These are phyloP conservation scores for Bidens hawaiensis DNA, from an alignment of 140 eudicot species.

Conservation along the genomic window DNA sequence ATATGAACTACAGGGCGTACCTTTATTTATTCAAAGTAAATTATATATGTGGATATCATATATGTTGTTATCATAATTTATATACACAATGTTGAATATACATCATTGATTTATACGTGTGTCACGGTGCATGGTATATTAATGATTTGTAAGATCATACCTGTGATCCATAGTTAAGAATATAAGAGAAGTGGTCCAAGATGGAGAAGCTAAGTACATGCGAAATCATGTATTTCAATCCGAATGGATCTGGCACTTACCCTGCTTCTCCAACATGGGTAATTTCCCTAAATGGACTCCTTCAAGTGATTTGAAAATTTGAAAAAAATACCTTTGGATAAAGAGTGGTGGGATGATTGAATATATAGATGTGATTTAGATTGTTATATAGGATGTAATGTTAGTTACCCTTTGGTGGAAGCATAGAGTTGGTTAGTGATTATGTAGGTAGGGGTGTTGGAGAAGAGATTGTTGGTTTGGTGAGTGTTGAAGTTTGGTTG, in stretches of 20 bases:
- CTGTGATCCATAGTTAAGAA: neutral
- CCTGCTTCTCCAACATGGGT: slow-evolving; percentile 90
- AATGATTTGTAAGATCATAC: slow-evolving; percentile 14
- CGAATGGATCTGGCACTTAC: slow-evolving; percentile 58
- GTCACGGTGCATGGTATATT: neutral
- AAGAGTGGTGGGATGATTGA: neutral
- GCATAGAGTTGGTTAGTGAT: slow-evolving; percentile 8
- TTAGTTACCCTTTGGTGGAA: neutral
- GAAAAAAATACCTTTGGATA: too few relatives aligned
- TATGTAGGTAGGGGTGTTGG: slow-evolving; percentile 16
- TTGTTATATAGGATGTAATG: too few relatives aligned
- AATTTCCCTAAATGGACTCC: slow-evolving; percentile 1
- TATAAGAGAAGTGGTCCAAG: slow-evolving; percentile 30
- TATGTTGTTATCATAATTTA: neutral
- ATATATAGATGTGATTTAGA: neutral
- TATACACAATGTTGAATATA: neutral
- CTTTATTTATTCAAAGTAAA: slow-evolving; percentile 19
- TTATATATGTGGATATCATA: slow-evolving; percentile 12
- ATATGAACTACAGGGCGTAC: slow-evolving; percentile 1
- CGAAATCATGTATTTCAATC: slow-evolving; percentile 1
- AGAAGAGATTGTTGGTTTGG: slow-evolving; percentile 21
- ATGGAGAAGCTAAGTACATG: slow-evolving; percentile 50
- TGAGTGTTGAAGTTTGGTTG: slow-evolving; percentile 49
- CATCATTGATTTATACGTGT: too few relatives aligned
- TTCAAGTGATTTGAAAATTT: neutral